Evolutionary conservation across 2,329 filamentous ascomycete species (phyloP).

Genomic region (Blastomyces gilchristii): DNA sequence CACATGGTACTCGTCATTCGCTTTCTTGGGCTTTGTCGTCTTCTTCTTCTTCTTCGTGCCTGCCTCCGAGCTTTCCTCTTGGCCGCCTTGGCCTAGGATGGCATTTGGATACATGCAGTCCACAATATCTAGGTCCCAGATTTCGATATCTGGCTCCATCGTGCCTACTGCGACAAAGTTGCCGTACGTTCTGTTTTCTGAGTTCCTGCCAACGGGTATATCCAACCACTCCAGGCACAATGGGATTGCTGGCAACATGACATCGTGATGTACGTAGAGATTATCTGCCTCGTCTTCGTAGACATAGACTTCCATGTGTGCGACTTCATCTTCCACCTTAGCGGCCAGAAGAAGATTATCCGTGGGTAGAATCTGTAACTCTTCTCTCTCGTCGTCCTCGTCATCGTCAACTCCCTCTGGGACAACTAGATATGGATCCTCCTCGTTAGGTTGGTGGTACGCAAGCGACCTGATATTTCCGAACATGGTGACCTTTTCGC

Average conservation of each 20-base stretch:
- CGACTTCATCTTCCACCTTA: conserved; percentile 93
- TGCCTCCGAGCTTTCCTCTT: conserved; percentile 38
- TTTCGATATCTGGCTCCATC: conserved; percentile 96
- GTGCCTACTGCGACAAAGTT: conserved; percentile 95
- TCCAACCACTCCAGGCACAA: conserved; percentile 94
- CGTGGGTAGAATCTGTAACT: conserved; percentile 81
- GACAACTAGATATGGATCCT: conserved; percentile 93
- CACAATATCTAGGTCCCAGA: conserved; percentile 93
- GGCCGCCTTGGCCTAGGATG: conserved; percentile 68
- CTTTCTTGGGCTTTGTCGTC: conserved; percentile 75
- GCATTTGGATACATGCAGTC: conserved; percentile 98
- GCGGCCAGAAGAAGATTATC: conserved; percentile 89
- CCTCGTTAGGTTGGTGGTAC: conserved; percentile 88
- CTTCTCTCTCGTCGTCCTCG: conserved; percentile 77
- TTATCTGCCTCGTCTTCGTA: conserved; percentile 95
- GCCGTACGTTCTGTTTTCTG: conserved; percentile 56
- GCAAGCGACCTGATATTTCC: conserved; percentile 87
- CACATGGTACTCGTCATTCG: conserved; percentile 86
- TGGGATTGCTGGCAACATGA: conserved; percentile 95
- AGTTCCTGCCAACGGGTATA: conserved; percentile 67
- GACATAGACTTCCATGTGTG: conserved; percentile 92
- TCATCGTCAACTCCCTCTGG: conserved; percentile 53
- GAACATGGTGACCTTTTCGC: conserved; percentile 78
- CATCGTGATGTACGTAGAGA: conserved; percentile 97
- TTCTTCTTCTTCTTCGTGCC: conserved; percentile 62